Evolutionary conservation across 2,329 filamentous ascomycete species (phyloP).

Genomic region (Stromatinia cepivora): DNA sequence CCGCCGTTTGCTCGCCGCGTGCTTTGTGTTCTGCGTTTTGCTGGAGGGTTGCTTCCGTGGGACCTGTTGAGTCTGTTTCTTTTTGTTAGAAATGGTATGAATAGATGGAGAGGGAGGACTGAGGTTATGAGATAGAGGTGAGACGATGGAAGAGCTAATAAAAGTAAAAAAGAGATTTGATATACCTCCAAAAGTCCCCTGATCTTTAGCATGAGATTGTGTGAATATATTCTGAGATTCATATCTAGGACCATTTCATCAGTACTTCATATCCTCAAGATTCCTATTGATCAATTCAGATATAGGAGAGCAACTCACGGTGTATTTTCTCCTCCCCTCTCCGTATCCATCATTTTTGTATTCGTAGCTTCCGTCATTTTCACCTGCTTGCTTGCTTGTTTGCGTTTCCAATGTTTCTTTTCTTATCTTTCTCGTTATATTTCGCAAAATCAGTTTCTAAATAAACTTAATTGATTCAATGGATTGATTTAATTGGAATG

Average conservation of each 20-base stretch:
- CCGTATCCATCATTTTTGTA: constrained; percentile 56
- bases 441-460: not conserved
- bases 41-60: constrained; percentile 21
- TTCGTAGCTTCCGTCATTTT: constrained; percentile 29
- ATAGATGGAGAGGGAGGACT: accelerated
- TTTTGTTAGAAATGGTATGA: not conserved
- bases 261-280: not conserved
- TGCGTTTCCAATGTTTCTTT: not conserved
- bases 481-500: not conserved
- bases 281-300: not conserved
- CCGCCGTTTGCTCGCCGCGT: constrained; percentile 48
- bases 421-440: too few relatives aligned
- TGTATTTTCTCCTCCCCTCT: constrained; percentile 58
- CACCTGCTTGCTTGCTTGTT: not conserved
- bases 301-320: constrained; percentile 46
- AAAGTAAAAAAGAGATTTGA: not conserved
- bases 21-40: constrained; percentile 35
- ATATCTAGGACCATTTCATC: constrained; percentile 47
- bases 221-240: constrained; percentile 55
- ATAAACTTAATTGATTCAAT: not conserved
- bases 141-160: not conserved
- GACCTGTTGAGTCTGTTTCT: constrained; percentile 23
- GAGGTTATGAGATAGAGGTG: accelerated
- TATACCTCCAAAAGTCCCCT: constrained; percentile 57
- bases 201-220: constrained; percentile 52